Evolutionary conservation across 1,139 yeast species (phyloP).

Genomic region (Magnusiomyces suaveolens): DNA sequence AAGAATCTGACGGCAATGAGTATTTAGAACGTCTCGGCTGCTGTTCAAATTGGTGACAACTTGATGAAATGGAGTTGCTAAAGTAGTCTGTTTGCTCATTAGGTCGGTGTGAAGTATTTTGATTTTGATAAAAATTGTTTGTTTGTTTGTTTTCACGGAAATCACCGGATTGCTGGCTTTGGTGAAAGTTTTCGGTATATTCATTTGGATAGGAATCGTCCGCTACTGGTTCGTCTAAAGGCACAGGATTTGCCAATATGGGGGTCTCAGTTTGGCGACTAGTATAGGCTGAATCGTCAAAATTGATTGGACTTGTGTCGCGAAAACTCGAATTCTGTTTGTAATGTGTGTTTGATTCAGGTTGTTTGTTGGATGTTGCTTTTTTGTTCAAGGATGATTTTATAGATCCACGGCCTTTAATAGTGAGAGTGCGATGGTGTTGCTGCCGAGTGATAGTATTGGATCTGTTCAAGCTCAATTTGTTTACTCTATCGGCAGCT

Average conservation of each 20-base stretch:
- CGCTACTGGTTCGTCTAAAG: no score
- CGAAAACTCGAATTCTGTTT: no score
- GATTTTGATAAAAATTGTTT: no score
- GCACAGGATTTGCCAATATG: no score
- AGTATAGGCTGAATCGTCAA: no score
- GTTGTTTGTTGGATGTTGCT: neutral
- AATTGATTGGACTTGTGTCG: neutral
- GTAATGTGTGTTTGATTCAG: neutral
- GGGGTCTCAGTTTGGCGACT: no score
- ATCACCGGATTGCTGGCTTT: no score
- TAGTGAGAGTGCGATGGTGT: constrained; percentile 22
- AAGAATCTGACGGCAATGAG: neutral
- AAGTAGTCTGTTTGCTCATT: neutral
- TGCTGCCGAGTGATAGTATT: constrained; percentile 22
- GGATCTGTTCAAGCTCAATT: constrained; percentile 15
- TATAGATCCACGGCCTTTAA: constrained; percentile 23
- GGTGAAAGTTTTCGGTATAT: no score
- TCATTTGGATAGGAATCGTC: no score
- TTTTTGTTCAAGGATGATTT: constrained; percentile 16
- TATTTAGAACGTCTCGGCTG: neutral
- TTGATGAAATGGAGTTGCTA: neutral
- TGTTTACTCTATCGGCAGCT: constrained; percentile 27
- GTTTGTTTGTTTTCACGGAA: no score
- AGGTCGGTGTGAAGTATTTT: no score
- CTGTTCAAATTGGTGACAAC: neutral